These are phyloP conservation scores for Butyriboletus loyo DNA, from an alignment of 768 basidiomycete species.

Conservation along the genomic window DNA sequence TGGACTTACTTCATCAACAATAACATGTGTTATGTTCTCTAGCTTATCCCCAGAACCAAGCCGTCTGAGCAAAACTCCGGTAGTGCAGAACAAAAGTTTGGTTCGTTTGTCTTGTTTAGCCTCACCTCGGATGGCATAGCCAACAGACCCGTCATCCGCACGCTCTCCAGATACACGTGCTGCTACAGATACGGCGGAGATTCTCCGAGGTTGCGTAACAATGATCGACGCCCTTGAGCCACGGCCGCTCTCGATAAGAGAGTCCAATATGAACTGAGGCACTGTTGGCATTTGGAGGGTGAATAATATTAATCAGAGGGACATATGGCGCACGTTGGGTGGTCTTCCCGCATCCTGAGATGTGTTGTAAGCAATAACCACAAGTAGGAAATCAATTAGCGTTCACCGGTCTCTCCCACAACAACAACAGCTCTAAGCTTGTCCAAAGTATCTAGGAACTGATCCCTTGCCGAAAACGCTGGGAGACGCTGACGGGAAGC, in stretches of 20 bases:
- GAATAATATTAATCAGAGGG: background rate
- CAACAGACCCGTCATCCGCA: constrained; percentile 71
- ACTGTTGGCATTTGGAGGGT: constrained; percentile 39
- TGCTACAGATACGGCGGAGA: constrained; percentile 88
- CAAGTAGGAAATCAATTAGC: background rate
- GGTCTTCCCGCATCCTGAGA: constrained; percentile 82
- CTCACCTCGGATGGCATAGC: constrained; percentile 89
- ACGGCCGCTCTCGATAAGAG: constrained; percentile 57
- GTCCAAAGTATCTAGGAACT: constrained; percentile 59
- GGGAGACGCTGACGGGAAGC: constrained; percentile 61
- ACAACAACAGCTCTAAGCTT: constrained; percentile 71
- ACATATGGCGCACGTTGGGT: constrained; percentile 59
- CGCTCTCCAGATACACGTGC: constrained; percentile 83
- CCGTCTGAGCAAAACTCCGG: constrained; percentile 84
- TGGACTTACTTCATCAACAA: constrained; percentile 79
- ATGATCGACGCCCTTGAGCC: constrained; percentile 75
- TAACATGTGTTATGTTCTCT: constrained; percentile 70
- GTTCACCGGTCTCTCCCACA: constrained; percentile 83
- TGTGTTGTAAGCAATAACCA: constrained; percentile 1
- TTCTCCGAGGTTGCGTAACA: constrained; percentile 85
- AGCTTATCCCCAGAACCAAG: constrained; percentile 73
- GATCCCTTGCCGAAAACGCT: constrained; percentile 64
- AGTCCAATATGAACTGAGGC: constrained; percentile 88
- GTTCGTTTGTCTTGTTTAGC: constrained; percentile 62
- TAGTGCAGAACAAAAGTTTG: constrained; percentile 87